These are phyloP conservation scores for Corymbia calophylla DNA, from an alignment of 441 rosid genomes.

Conservation along the genomic window DNA sequence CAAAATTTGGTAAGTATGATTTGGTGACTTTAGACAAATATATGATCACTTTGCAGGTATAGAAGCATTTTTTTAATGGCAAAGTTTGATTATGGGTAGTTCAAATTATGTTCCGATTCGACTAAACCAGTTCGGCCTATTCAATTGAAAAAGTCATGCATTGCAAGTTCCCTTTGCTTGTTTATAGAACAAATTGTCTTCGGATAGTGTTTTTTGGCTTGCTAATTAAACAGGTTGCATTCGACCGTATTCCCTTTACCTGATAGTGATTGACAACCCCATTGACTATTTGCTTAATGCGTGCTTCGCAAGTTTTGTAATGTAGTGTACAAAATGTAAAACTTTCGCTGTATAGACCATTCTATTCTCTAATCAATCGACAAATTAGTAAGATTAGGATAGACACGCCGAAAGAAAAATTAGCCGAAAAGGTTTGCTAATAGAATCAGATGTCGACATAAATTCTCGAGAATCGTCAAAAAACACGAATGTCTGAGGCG, in stretches of 20 bases:
- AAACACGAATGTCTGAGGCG: neutral
- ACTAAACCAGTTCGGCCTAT: neutral
- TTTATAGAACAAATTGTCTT: neutral
- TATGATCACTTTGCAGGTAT: neutral
- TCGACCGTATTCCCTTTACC: neutral
- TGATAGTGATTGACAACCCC: accelerated
- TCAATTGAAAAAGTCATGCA: neutral
- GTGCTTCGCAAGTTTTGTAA: neutral
- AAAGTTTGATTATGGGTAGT: neutral
- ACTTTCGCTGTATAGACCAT: neutral
- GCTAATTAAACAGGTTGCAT: neutral
- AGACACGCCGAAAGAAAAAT: neutral
- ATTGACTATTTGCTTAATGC: no score
- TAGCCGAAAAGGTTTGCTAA: neutral
- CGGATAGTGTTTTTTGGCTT: accelerated
- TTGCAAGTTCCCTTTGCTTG: neutral
- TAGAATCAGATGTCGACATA: neutral
- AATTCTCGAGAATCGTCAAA: neutral
- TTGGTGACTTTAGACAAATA: neutral
- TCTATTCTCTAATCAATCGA: neutral
- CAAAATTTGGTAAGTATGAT: neutral
- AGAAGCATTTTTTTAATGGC: neutral
- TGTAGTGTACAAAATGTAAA: neutral
- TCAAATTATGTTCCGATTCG: neutral
- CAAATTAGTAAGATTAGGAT: neutral